Percentiles rank a stretch among this genome's conserved stretches.
These are phyloP conservation scores for Leccinum subfulvum DNA, from an alignment of 1,284 basidiomycete genomes.

Conservation along the genomic window DNA sequence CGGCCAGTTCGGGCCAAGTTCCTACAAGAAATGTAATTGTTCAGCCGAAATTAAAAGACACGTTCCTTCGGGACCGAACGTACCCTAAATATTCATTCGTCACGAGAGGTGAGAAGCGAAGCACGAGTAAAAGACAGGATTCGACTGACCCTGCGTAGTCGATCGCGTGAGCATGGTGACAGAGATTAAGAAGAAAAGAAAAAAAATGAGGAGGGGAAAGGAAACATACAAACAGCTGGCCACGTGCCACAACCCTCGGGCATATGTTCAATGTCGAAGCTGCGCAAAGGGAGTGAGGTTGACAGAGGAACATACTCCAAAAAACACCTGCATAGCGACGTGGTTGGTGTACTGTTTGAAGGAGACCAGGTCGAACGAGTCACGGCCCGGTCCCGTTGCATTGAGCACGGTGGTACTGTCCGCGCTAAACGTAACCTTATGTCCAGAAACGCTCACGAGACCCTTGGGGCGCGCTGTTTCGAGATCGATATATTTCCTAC, in stretches of 20 bases:
- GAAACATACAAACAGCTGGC: slow-evolving; percentile 35
- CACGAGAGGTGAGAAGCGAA: slow-evolving; percentile 4
- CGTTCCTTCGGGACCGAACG: neutral
- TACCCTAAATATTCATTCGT: slow-evolving; percentile 15
- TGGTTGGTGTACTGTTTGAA: slow-evolving; percentile 33
- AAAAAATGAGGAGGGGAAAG: neutral
- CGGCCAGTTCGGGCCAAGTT: slow-evolving; percentile 27
- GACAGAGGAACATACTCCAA: neutral
- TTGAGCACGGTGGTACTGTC: slow-evolving; percentile 19
- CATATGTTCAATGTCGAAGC: slow-evolving; percentile 40
- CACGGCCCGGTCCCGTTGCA: slow-evolving; percentile 34
- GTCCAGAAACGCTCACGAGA: slow-evolving; percentile 16
- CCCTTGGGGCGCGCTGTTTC: slow-evolving; percentile 14
- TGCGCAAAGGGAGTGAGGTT: slow-evolving; percentile 9
- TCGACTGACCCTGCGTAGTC: slow-evolving; percentile 25
- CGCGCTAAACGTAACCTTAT: slow-evolving; percentile 19
- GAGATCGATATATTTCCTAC: slow-evolving; percentile 18
- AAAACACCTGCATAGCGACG: slow-evolving; percentile 32
- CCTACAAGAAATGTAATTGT: slow-evolving; percentile 7
- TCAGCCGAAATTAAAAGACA: neutral
- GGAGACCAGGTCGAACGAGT: slow-evolving; percentile 37
- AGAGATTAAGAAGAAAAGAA: neutral
- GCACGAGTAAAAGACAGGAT: neutral
- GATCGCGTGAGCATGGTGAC: neutral
- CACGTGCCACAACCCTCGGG: slow-evolving; percentile 40